Percentiles rank a stretch among this genome's conserved stretches.
Conservation (phyloP, 306 rosid genomes). For the Acacia confusa region DNA sequence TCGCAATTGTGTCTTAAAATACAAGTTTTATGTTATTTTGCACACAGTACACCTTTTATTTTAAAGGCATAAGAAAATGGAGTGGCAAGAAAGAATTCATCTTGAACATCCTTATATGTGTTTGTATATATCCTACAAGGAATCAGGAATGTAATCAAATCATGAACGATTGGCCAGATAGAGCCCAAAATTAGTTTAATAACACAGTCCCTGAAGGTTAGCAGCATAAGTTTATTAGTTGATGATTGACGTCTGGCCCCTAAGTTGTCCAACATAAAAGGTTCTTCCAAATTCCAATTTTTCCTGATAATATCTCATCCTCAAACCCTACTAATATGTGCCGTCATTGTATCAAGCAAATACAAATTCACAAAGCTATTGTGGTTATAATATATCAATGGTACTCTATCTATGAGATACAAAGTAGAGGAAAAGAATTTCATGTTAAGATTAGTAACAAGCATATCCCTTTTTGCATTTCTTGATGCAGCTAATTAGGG, state of each 20-base stretch:
- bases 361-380: neutral
- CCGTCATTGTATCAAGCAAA: neutral
- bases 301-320: neutral
- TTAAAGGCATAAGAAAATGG: neutral
- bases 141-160: neutral
- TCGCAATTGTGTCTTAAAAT: neutral
- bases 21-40: neutral
- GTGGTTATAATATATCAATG: neutral
- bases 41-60: neutral
- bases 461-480: neutral
- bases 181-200: neutral
- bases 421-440: neutral
- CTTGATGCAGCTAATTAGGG: neutral
- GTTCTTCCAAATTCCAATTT: slow-evolving; percentile 15
- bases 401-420: neutral
- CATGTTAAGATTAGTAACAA: neutral
- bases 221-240: neutral
- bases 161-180: neutral
- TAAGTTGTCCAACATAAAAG: neutral
- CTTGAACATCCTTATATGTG: neutral
- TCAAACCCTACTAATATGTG: neutral
- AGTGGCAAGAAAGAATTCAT: neutral
- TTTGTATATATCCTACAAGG: neutral
- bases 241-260: neutral
- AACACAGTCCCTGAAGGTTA: neutral